Conservation (phyloP, 768 basidiomycete species). For the Lyophyllum decastes region DNA sequence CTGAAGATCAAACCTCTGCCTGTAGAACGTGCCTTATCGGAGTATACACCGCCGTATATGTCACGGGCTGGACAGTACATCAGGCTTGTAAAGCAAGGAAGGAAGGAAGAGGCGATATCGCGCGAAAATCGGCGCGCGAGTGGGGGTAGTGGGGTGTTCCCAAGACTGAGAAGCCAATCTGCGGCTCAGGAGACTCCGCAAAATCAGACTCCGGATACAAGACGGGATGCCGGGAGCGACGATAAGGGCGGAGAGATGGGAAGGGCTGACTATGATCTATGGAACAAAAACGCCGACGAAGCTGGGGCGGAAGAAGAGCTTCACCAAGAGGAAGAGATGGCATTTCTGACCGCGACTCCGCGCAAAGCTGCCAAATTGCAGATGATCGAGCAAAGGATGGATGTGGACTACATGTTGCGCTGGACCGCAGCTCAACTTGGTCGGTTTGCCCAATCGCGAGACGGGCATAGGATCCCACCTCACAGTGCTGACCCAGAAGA, state of each 20-base stretch:
- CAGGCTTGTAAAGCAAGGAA: constrained; percentile 34
- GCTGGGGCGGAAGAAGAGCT: not conserved
- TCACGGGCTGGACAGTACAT: constrained; percentile 33
- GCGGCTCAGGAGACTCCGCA: not conserved
- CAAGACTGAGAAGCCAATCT: constrained; percentile 1
- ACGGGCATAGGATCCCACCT: not conserved
- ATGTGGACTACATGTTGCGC: constrained; percentile 23
- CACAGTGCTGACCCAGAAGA: not conserved
- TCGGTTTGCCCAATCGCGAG: not conserved
- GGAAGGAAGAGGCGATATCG: constrained; percentile 33
- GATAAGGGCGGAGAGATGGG: not conserved
- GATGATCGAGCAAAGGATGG: constrained; percentile 26
- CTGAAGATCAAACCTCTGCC: constrained; percentile 23
- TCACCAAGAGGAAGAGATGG: constrained; percentile 16
- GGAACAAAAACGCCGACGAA: not conserved
- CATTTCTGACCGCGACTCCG: constrained; percentile 21
- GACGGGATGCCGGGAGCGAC: not conserved
- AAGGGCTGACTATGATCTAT: not conserved
- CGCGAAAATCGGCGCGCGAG: constrained; percentile 36
- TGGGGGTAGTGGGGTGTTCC: constrained; percentile 16
- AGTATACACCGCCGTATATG: constrained; percentile 27
- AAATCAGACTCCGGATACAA: not conserved
- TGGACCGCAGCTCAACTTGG: constrained; percentile 22
- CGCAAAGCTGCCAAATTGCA: constrained; percentile 22
- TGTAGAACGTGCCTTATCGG: constrained; percentile 19